A percentile compares a stretch with the other conserved stretches of the same genome.
Conservation (phyloP, 805 yeast genomes). For the Cyberlindnera sargentensis region DNA sequence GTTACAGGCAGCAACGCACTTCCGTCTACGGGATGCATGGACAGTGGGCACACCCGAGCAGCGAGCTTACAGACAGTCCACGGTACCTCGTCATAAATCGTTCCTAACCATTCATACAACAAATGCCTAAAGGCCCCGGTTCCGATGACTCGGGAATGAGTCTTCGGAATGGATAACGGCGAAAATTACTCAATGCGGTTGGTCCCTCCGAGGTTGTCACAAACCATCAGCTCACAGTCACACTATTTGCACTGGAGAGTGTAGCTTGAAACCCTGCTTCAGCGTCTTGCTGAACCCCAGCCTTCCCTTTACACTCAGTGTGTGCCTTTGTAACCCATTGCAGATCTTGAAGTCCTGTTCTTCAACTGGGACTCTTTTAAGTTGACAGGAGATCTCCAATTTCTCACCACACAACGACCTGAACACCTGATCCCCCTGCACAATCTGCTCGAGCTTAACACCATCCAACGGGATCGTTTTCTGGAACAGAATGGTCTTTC, state of each 20-base stretch:
- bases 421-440: neutral
- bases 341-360: neutral
- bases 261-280: constrained; percentile 1
- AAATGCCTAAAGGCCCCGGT: too few species aligned
- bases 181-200: too few species aligned
- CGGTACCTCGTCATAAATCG: too few species aligned
- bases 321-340: neutral
- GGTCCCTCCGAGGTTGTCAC: too few species aligned
- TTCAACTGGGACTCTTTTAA: neutral
- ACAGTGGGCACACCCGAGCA: too few species aligned
- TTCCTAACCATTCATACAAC: too few species aligned
- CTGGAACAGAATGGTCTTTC: neutral
- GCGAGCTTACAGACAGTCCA: too few species aligned
- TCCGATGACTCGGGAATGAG: too few species aligned
- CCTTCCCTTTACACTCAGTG: neutral
- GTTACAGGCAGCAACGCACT: too few species aligned
- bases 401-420: neutral
- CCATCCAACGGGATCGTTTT: neutral
- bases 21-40: too few species aligned
- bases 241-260: neutral
- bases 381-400: neutral
- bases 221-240: neutral
- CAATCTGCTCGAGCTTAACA: neutral
- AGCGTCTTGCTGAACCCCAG: neutral
- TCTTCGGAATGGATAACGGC: too few species aligned